Percentiles rank a stretch among this genome's conserved stretches.
These are phyloP conservation scores for Globisporangium cystogenes DNA, from an alignment of 352 stramenopile species.

Conservation along the genomic window DNA sequence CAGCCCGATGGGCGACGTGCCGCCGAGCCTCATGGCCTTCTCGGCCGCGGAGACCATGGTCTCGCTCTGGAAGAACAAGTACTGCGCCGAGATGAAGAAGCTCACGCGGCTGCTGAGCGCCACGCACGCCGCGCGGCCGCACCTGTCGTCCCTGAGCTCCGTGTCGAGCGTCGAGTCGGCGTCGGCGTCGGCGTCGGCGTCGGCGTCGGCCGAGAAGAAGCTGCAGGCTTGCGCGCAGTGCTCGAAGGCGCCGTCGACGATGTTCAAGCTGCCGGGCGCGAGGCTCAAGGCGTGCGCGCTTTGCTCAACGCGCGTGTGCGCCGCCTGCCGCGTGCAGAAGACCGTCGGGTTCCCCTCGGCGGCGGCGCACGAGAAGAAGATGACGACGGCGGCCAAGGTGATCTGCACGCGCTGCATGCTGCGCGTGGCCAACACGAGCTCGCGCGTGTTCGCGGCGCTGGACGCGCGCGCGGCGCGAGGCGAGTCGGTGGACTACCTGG, in stretches of 20 bases:
- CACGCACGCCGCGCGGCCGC: neutral
- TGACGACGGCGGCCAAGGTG: slow-evolving; percentile 14
- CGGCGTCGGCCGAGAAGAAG: neutral
- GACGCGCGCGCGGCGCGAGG: slow-evolving; percentile 6
- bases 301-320: slow-evolving; percentile 14
- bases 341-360: slow-evolving; percentile 10
- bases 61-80: slow-evolving; percentile 6
- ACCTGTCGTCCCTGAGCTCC: neutral
- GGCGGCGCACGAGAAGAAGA: slow-evolving; percentile 14
- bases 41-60: neutral
- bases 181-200: too few species aligned
- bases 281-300: slow-evolving; percentile 4
- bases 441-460: slow-evolving; percentile 12
- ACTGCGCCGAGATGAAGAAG: slow-evolving; percentile 11
- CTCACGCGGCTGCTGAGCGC: slow-evolving; percentile 7
- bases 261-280: neutral
- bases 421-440: slow-evolving; percentile 5
- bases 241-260: neutral
- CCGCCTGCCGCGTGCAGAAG: slow-evolving; percentile 16
- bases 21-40: neutral
- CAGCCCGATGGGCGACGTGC: slow-evolving; percentile 2
- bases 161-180: neutral
- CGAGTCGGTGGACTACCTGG: slow-evolving; percentile 12
- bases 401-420: slow-evolving; percentile 30
- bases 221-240: slow-evolving; percentile 5